A percentile compares a stretch with the other conserved stretches of the same genome.
These are phyloP conservation scores for Colletotrichum lindemuthianum DNA, from an alignment of 2,329 filamentous ascomycete genomes.

Conservation along the genomic window DNA sequence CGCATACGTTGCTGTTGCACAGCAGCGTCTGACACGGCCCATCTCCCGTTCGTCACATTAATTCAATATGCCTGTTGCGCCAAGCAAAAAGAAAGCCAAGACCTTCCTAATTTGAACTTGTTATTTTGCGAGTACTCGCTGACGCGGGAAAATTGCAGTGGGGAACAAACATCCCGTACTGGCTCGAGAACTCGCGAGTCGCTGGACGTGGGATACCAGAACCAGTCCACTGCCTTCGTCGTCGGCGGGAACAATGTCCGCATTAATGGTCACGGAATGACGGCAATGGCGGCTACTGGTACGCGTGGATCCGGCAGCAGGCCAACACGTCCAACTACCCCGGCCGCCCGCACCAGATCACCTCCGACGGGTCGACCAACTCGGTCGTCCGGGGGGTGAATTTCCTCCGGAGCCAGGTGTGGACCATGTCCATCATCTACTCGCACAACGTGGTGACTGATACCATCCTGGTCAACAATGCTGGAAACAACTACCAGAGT, in stretches of 20 bases:
- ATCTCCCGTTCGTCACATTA: too few species aligned
- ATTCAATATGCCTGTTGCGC: too few species aligned
- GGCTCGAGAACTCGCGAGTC: constrained; percentile 55
- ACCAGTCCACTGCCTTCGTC: constrained; percentile 58
- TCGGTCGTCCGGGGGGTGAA: constrained; percentile 54
- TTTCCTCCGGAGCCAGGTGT: constrained; percentile 64
- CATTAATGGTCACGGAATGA: constrained; percentile 55
- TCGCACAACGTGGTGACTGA: constrained; percentile 53
- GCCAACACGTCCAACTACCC: constrained; percentile 48
- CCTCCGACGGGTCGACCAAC: constrained; percentile 55
- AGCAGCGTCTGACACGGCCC: too few species aligned
- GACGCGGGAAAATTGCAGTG: constrained; percentile 38
- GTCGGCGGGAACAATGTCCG: constrained; percentile 58
- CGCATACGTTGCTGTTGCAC: too few species aligned
- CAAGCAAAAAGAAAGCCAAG: too few species aligned
- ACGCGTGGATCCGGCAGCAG: constrained; percentile 50
- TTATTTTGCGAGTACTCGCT: too few species aligned
- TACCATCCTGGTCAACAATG: constrained; percentile 59
- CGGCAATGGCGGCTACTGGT: constrained; percentile 65
- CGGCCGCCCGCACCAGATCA: constrained; percentile 60
- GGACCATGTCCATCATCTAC: constrained; percentile 59
- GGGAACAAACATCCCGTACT: constrained; percentile 54
- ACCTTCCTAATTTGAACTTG: too few species aligned
- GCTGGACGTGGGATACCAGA: constrained; percentile 56
- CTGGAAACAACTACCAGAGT: constrained; percentile 40